These are phyloP conservation scores for Globisporangium paddicum DNA, from an alignment of 352 stramenopile species.

Conservation along the genomic window DNA sequence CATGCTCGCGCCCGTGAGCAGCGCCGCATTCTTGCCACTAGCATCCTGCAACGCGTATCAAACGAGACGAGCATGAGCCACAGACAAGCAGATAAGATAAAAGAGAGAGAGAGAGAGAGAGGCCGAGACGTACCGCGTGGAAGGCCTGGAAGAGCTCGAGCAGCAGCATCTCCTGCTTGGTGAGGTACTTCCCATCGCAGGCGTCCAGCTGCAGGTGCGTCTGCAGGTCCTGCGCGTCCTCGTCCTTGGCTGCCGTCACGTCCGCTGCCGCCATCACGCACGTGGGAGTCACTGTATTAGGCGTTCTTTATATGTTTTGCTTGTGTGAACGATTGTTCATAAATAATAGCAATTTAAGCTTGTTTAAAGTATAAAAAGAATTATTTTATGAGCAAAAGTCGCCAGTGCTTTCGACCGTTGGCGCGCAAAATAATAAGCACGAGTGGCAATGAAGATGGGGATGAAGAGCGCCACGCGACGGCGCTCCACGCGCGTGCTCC, in stretches of 20 bases:
- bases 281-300: no score
- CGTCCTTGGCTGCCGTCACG: constrained; percentile 33
- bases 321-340: no score
- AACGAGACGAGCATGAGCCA: background rate
- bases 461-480: background rate
- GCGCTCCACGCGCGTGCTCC: background rate
- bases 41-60: no score
- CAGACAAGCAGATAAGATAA: background rate
- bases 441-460: background rate
- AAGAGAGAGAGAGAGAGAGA: background rate
- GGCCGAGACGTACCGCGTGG: constrained; percentile 12
- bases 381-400: no score
- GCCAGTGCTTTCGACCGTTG: background rate
- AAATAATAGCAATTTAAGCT: no score
- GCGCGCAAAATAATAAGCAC: background rate
- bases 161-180: constrained; percentile 70
- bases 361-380: no score
- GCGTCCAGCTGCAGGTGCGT: constrained; percentile 71
- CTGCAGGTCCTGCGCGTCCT: constrained; percentile 54
- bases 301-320: no score
- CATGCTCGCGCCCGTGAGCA: background rate
- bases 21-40: constrained; percentile 3
- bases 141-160: constrained; percentile 58
- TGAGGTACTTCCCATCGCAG: constrained; percentile 70
- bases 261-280: constrained; percentile 9